Percentiles rank a stretch among this genome's conserved stretches.
Evolutionary conservation across 331 rosid species (phyloP).

Genomic region (Rosa hybrid): DNA sequence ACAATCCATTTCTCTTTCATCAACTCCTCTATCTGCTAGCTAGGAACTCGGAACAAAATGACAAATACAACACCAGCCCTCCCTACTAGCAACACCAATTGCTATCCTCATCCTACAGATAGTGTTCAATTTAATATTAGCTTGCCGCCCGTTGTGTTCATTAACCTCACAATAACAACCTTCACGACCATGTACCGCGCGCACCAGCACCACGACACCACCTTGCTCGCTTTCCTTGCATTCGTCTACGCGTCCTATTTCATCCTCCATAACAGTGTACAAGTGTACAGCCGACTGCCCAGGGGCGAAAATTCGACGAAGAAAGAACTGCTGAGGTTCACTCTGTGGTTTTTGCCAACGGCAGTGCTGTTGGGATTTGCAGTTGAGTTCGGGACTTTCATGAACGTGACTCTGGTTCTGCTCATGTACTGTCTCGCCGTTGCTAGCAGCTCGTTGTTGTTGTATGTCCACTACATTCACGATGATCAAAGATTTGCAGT

Average conservation of each 20-base stretch:
- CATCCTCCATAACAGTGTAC: background rate
- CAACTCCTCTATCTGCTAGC: no score
- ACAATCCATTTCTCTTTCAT: no score
- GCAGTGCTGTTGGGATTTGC: slow-evolving; percentile 12
- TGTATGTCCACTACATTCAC: slow-evolving; percentile 1
- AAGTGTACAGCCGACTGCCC: background rate
- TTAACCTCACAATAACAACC: slow-evolving; percentile 12
- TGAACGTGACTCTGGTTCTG: background rate
- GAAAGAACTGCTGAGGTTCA: slow-evolving; percentile 5
- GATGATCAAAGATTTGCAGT: slow-evolving; percentile 5
- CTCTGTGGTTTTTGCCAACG: slow-evolving; percentile 1
- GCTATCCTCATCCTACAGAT: background rate
- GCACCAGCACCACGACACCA: slow-evolving; percentile 1
- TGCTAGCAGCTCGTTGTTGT: slow-evolving; percentile 3
- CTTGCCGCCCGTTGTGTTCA: background rate
- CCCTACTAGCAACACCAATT: background rate
- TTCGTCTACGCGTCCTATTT: background rate
- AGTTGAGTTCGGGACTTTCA: background rate
- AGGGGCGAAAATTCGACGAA: background rate
- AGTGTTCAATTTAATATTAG: background rate
- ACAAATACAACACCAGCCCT: background rate
- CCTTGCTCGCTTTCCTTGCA: background rate
- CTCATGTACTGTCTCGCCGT: background rate
- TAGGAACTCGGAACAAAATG: background rate
- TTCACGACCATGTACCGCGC: slow-evolving; percentile 9